Evolutionary conservation across 2,329 filamentous ascomycete genomes (phyloP).

Genomic region (Trichophyton schoenleinii): DNA sequence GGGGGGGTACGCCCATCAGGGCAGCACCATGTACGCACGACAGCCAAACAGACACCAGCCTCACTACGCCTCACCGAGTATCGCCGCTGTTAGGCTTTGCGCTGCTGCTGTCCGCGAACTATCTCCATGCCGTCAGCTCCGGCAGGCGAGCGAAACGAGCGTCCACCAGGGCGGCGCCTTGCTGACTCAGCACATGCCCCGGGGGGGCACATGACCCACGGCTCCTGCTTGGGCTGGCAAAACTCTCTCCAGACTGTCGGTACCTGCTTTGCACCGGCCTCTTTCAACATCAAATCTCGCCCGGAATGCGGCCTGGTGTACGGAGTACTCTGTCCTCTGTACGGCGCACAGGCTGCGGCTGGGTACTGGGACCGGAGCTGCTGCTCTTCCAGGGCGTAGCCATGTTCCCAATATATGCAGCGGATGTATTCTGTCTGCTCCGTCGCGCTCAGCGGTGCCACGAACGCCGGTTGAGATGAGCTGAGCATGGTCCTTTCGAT

Average conservation of each 20-base stretch:
- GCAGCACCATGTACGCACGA: not conserved
- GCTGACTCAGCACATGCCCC: not conserved
- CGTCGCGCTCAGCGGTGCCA: slow-evolving; percentile 1
- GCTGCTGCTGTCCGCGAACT: no score
- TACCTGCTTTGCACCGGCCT: slow-evolving; percentile 4
- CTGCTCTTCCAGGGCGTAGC: not conserved
- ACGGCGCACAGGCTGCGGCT: not conserved
- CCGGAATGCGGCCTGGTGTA: no score
- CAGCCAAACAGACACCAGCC: not conserved
- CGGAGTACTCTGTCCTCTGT: no score
- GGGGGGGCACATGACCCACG: slow-evolving; percentile 7
- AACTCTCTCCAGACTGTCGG: slow-evolving; percentile 13
- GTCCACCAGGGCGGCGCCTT: not conserved
- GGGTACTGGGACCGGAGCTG: not conserved
- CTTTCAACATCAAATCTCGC: not conserved
- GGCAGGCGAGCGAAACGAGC: no score
- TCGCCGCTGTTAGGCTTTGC: not conserved
- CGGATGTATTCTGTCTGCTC: not conserved
- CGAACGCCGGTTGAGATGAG: not conserved
- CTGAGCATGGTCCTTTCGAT: not conserved
- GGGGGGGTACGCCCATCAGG: not conserved
- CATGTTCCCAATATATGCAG: not conserved
- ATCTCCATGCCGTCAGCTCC: no score
- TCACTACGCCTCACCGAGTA: not conserved
- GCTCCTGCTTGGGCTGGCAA: slow-evolving; percentile 1